Percentiles rank a stretch among this genome's conserved stretches.
Evolutionary conservation across 306 rosid species (phyloP).

Genomic region (Cercis canadensis): DNA sequence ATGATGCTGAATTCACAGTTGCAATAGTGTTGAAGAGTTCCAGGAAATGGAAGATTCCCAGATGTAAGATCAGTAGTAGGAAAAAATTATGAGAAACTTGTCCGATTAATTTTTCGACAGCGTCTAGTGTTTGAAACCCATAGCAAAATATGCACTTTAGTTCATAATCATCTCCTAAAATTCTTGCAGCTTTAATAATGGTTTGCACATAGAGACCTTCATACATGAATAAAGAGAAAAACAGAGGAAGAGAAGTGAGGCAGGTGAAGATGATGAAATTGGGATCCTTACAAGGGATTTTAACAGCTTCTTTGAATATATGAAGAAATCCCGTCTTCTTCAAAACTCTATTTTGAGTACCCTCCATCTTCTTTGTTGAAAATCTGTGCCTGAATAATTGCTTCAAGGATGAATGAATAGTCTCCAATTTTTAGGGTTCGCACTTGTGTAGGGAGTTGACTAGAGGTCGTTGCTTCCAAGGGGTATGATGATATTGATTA

Average conservation of each 20-base stretch:
- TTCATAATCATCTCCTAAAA: neutral
- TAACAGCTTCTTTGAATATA: conserved; percentile 24
- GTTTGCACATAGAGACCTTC: conserved; percentile 20
- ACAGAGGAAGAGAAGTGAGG: conserved; percentile 28
- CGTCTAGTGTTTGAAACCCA: neutral
- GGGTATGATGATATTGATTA: too few relatives aligned
- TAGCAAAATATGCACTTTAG: neutral
- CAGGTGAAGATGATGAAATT: conserved; percentile 29
- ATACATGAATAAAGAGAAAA: conserved; percentile 23
- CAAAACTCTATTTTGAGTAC: neutral
- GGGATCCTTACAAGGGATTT: conserved; percentile 27
- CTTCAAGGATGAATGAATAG: too few relatives aligned
- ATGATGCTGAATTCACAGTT: conserved; percentile 29
- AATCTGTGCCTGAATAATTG: too few relatives aligned
- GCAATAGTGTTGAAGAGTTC: conserved; percentile 17
- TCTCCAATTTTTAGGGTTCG: too few relatives aligned
- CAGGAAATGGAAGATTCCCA: conserved; percentile 36
- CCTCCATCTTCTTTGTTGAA: conserved; percentile 29
- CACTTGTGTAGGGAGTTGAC: too few relatives aligned
- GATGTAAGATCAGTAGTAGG: neutral
- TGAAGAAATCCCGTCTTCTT: conserved; percentile 14
- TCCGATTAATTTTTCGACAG: neutral
- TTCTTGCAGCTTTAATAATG: neutral
- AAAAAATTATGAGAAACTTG: conserved; percentile 25
- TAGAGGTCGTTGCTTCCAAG: too few relatives aligned